These are phyloP conservation scores for Aspergillus viridinutans DNA, from an alignment of 2,329 filamentous ascomycete genomes.

Conservation along the genomic window DNA sequence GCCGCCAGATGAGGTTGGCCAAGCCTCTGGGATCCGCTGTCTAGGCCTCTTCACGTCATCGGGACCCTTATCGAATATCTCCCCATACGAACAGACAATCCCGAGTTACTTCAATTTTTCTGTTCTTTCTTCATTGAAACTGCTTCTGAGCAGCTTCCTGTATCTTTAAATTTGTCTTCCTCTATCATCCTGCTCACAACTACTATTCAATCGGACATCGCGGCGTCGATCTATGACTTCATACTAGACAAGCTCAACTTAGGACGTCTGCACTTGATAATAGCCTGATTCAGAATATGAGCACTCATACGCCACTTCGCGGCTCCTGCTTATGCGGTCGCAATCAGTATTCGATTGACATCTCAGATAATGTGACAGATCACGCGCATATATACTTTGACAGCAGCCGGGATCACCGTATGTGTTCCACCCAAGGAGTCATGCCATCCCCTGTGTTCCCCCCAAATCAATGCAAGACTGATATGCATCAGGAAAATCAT, in stretches of 20 bases:
- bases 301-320: slow-evolving; percentile 51
- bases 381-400: slow-evolving; percentile 71
- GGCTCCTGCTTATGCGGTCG: slow-evolving; percentile 83
- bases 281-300: slow-evolving; percentile 7
- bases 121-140: background rate
- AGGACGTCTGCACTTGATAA: background rate
- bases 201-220: background rate
- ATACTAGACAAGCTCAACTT: background rate
- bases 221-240: background rate
- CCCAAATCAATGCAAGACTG: slow-evolving; percentile 1
- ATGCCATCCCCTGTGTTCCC: slow-evolving; percentile 3
- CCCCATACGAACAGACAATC: background rate
- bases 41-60: slow-evolving; percentile 12
- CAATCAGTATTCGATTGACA: slow-evolving; percentile 71
- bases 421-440: slow-evolving; percentile 34
- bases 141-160: background rate
- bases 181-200: background rate
- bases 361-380: slow-evolving; percentile 57
- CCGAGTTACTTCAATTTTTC: background rate
- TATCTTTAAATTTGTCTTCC: background rate
- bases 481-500: slow-evolving; percentile 50
- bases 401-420: slow-evolving; percentile 66
- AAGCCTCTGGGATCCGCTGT: slow-evolving; percentile 3
- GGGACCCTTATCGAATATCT: background rate
- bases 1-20: slow-evolving; percentile 4